Evolutionary conservation across 2,329 filamentous ascomycete species (phyloP).

Genomic region (Tolypocladium endophyticum): DNA sequence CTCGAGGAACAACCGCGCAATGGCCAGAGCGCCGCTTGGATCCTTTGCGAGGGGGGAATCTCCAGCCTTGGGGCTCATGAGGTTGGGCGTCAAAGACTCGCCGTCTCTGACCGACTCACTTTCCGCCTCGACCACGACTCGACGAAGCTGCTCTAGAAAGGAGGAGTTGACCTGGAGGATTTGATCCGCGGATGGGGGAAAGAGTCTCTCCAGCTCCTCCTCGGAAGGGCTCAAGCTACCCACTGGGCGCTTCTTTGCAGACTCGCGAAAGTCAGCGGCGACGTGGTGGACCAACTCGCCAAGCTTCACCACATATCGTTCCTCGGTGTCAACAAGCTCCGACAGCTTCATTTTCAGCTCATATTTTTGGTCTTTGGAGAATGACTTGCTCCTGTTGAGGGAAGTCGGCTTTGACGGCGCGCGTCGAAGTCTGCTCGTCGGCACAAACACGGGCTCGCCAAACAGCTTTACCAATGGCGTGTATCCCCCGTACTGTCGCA

Average conservation of each 20-base stretch:
- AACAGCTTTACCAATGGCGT: slow-evolving; percentile 66
- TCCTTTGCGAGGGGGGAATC: slow-evolving; percentile 47
- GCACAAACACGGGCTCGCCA: slow-evolving; percentile 76
- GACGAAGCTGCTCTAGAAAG: slow-evolving; percentile 68
- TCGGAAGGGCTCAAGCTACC: slow-evolving; percentile 62
- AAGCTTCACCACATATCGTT: slow-evolving; percentile 83
- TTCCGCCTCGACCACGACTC: slow-evolving; percentile 73
- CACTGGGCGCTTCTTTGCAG: slow-evolving; percentile 46
- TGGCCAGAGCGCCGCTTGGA: slow-evolving; percentile 64
- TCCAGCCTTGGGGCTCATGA: slow-evolving; percentile 31
- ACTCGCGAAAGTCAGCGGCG: slow-evolving; percentile 67
- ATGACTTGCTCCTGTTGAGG: slow-evolving; percentile 66
- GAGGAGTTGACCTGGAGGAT: slow-evolving; percentile 74
- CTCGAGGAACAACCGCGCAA: slow-evolving; percentile 73
- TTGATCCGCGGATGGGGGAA: slow-evolving; percentile 67
- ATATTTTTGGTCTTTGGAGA: slow-evolving; percentile 72
- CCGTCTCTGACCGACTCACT: slow-evolving; percentile 70
- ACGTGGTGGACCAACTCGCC: slow-evolving; percentile 73
- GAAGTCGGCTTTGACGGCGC: slow-evolving; percentile 81
- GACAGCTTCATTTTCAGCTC: slow-evolving; percentile 79
- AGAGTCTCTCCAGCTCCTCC: slow-evolving; percentile 63
- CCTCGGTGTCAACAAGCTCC: slow-evolving; percentile 87
- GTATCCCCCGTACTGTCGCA: slow-evolving; percentile 67
- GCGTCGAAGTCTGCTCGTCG: slow-evolving; percentile 72
- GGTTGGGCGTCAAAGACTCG: slow-evolving; percentile 39